These are phyloP conservation scores for Xylariomycetidae sp. DNA, from an alignment of 2,329 filamentous ascomycete genomes.

Conservation along the genomic window DNA sequence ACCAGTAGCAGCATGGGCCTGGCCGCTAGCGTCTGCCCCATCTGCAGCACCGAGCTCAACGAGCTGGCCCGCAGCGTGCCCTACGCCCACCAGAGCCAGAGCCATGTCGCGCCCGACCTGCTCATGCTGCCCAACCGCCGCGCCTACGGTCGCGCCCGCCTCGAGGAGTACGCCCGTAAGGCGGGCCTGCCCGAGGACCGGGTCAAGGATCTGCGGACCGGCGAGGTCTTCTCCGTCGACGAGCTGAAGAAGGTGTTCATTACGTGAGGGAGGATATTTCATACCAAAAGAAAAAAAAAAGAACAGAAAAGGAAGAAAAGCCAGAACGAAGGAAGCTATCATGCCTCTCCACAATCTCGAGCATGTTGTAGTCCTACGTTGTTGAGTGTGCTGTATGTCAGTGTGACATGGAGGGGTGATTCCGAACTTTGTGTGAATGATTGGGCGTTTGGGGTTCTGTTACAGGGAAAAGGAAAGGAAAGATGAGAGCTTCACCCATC, in stretches of 20 bases:
- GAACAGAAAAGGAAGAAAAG: too few relatives aligned
- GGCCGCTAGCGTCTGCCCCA: conserved; percentile 70
- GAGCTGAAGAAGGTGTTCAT: conserved; percentile 79
- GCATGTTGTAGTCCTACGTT: too few relatives aligned
- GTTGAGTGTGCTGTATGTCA: too few relatives aligned
- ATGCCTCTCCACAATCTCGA: too few relatives aligned
- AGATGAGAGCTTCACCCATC: too few relatives aligned
- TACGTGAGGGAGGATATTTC: too few relatives aligned
- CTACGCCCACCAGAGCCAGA: conserved; percentile 93
- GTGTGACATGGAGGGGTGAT: too few relatives aligned
- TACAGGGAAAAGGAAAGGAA: too few relatives aligned
- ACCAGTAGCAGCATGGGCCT: conserved; percentile 61
- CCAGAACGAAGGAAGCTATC: too few relatives aligned
- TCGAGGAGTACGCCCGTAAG: conserved; percentile 76
- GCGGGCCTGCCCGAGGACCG: conserved; percentile 61
- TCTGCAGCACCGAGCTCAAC: conserved; percentile 93
- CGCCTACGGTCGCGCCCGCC: conserved; percentile 72
- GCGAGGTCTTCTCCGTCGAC: conserved; percentile 57
- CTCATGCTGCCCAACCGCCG: conserved; percentile 82
- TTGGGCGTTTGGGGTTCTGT: too few relatives aligned
- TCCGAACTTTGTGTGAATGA: too few relatives aligned
- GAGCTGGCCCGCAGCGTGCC: conserved; percentile 83
- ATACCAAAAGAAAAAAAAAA: too few relatives aligned
- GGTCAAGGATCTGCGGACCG: conserved; percentile 76
- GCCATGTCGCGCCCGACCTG: conserved; percentile 82